A percentile compares a stretch with the other conserved stretches of the same genome.
phyloP scores from a whole-genome alignment of 306 rosid genomes.

The Vigna radiata region DNA sequence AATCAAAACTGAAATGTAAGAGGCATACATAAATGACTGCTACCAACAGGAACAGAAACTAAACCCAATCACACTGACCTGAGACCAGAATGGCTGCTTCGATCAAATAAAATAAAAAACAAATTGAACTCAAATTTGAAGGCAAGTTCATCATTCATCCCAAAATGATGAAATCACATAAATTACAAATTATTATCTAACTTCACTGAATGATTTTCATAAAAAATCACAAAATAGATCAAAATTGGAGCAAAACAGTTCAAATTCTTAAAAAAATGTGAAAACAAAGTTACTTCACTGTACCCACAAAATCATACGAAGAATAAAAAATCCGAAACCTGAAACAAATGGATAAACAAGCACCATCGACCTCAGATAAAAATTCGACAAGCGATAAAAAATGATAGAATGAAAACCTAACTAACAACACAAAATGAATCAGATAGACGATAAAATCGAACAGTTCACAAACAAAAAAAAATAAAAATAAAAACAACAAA shows the following conservation, averaged over 20 bases:
- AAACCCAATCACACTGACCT: conserved; percentile 9
- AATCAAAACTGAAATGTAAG: conserved; percentile 18
- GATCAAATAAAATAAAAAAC: conserved; percentile 15
- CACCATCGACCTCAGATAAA: conserved; percentile 4
- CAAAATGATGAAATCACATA: conserved; percentile 8
- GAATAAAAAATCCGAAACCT: conserved; percentile 22
- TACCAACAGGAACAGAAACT: conserved; percentile 5
- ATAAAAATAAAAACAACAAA: not conserved
- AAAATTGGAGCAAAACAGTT: not conserved
- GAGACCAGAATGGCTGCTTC: conserved; percentile 19
- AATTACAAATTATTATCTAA: conserved; percentile 26
- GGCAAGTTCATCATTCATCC: not conserved
- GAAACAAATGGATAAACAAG: conserved; percentile 35
- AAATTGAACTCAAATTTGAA: conserved; percentile 4
- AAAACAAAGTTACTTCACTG: not conserved
- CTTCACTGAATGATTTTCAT: conserved; percentile 8
- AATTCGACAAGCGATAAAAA: not conserved
- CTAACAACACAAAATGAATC: not conserved
- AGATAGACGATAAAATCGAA: conserved; percentile 9
- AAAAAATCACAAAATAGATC: not conserved
- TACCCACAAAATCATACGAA: conserved; percentile 21
- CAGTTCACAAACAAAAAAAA: not conserved
- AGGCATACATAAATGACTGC: not conserved
- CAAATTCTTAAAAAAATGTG: not conserved
- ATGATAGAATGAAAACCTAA: not conserved